A percentile compares a stretch with the other conserved stretches of the same genome.
Conservation (phyloP, 129 eudicot species). For the Saussurea involucrata region DNA sequence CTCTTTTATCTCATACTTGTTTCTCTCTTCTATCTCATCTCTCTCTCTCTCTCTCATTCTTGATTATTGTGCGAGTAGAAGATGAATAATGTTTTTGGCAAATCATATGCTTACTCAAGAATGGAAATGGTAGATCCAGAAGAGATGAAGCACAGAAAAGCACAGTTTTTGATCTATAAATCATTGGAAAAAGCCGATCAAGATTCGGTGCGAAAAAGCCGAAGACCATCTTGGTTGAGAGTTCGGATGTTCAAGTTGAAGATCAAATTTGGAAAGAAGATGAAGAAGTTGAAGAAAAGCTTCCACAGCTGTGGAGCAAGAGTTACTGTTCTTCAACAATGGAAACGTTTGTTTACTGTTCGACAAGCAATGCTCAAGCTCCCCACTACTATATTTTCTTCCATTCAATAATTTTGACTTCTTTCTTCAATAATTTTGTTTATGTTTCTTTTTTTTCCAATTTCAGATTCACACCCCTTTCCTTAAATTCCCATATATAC, state of each 20-base stretch:
- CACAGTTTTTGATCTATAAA: constrained; percentile 58
- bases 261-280: constrained; percentile 51
- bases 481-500: neutral
- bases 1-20: neutral
- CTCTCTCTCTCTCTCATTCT: neutral
- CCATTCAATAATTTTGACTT: constrained; percentile 16
- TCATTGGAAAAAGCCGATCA: constrained; percentile 38
- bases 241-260: constrained; percentile 40
- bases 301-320: constrained; percentile 26
- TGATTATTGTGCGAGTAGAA: neutral
- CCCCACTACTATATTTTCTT: constrained; percentile 24
- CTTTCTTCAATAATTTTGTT: neutral
- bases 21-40: neutral
- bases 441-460: neutral
- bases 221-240: constrained; percentile 41
- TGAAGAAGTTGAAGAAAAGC: constrained; percentile 47
- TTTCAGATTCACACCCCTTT: constrained; percentile 8
- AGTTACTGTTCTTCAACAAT: constrained; percentile 30
- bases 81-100: constrained; percentile 9
- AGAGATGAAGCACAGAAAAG: constrained; percentile 42
- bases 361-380: constrained; percentile 26
- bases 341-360: constrained; percentile 31
- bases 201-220: constrained; percentile 18
- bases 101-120: constrained; percentile 41
- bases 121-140: constrained; percentile 55